Percentiles rank a stretch among this genome's conserved stretches.
Conservation (phyloP, 2,329 filamentous ascomycete genomes). For the Colletotrichum filicis region DNA sequence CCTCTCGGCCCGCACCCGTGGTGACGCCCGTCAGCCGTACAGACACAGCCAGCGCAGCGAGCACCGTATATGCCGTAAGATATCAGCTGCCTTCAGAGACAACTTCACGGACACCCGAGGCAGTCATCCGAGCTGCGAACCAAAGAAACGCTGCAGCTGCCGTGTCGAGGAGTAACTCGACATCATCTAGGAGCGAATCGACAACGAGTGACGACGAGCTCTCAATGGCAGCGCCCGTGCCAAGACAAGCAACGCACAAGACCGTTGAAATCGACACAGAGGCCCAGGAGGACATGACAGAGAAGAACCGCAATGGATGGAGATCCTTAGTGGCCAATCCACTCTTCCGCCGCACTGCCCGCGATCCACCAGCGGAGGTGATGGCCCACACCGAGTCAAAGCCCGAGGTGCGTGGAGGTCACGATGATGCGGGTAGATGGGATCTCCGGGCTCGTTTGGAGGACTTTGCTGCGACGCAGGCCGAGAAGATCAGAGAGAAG, state of each 20-base stretch:
- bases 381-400: slow-evolving; percentile 21
- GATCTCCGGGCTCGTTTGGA: slow-evolving; percentile 68
- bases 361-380: slow-evolving; percentile 24
- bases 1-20: slow-evolving; percentile 64
- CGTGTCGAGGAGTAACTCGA: slow-evolving; percentile 19
- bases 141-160: slow-evolving; percentile 13
- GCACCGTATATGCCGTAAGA: slow-evolving; percentile 71
- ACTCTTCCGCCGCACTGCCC: slow-evolving; percentile 41
- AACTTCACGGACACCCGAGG: slow-evolving; percentile 39
- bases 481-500: slow-evolving; percentile 68
- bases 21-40: slow-evolving; percentile 69
- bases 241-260: slow-evolving; percentile 26
- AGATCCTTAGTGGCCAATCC: slow-evolving; percentile 43
- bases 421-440: slow-evolving; percentile 55
- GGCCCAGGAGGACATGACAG: slow-evolving; percentile 36
- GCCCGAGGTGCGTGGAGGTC: slow-evolving; percentile 35
- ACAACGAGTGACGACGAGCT: slow-evolving; percentile 39
- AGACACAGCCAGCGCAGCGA: slow-evolving; percentile 72
- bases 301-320: slow-evolving; percentile 41
- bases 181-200: slow-evolving; percentile 14
- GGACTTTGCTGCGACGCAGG: slow-evolving; percentile 70
- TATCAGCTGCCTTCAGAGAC: slow-evolving; percentile 69
- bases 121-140: slow-evolving; percentile 5
- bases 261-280: slow-evolving; percentile 41
- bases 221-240: slow-evolving; percentile 30